phyloP scores from a whole-genome alignment of 805 yeast genomes.

The Metschnikowia santaceciliae region DNA sequence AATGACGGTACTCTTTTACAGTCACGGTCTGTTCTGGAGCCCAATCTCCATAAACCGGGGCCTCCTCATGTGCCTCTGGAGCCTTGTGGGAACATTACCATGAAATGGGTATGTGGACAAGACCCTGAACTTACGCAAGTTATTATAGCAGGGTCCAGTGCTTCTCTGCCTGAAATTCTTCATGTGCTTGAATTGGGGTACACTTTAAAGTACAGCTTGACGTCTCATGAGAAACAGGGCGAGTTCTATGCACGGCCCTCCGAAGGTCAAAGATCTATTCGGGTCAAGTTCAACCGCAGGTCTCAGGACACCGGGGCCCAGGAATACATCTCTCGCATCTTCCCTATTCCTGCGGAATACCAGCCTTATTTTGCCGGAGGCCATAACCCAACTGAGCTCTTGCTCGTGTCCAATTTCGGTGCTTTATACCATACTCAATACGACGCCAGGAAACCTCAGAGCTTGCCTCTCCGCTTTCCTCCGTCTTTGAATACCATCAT shows the following conservation, averaged over 20 bases:
- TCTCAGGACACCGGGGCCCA: conserved; percentile 13
- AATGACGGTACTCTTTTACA: conserved; percentile 67
- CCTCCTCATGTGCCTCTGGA: conserved; percentile 16
- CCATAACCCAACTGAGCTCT: conserved; percentile 66
- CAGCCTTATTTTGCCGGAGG: conserved; percentile 79
- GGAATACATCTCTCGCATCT: conserved; percentile 26
- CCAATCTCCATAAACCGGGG: conserved; percentile 56
- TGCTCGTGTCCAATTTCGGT: conserved; percentile 60
- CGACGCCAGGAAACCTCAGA: conserved; percentile 13
- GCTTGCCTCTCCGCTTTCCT: conserved; percentile 51
- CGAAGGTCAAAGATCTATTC: conserved; percentile 32
- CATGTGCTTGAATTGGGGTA: conserved; percentile 70
- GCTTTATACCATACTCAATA: conserved; percentile 42
- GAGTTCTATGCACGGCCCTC: conserved; percentile 64
- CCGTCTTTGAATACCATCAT: conserved; percentile 75
- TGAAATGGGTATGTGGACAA: conserved; percentile 73
- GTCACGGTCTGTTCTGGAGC: conserved; percentile 69
- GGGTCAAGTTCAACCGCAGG: conserved; percentile 22
- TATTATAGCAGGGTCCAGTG: conserved; percentile 65
- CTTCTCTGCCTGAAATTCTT: conserved; percentile 27
- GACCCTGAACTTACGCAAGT: conserved; percentile 80
- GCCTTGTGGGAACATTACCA: conserved; percentile 21
- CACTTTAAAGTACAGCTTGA: conserved; percentile 73
- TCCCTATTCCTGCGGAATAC: conserved; percentile 31
- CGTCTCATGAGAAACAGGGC: conserved; percentile 82